These are phyloP conservation scores for Ustilago xerochloae DNA, from an alignment of 1,284 basidiomycete genomes.

Conservation along the genomic window DNA sequence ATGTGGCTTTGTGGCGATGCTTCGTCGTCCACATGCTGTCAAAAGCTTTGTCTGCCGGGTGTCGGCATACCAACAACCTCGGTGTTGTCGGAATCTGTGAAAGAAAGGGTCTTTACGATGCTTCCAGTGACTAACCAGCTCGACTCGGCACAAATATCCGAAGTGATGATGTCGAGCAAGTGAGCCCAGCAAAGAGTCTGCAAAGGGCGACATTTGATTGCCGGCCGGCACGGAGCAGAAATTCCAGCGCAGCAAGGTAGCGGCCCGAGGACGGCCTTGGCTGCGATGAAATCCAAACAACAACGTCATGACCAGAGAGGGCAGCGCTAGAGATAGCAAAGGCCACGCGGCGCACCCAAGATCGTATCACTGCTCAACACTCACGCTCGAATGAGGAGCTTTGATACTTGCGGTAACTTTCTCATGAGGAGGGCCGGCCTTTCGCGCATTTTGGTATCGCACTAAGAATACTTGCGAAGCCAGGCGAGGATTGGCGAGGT, in stretches of 20 bases:
- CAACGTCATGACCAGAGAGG: not conserved
- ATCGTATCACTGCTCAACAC: not conserved
- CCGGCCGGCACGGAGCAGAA: not conserved
- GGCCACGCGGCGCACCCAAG: conserved; percentile 6
- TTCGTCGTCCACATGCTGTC: not conserved
- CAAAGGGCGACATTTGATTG: no score
- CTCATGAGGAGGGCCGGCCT: not conserved
- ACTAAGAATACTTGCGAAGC: not conserved
- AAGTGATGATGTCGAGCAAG: not conserved
- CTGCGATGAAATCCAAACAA: not conserved
- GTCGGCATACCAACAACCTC: not conserved
- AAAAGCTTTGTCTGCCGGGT: not conserved
- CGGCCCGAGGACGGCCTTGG: not conserved
- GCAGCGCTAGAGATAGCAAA: no score
- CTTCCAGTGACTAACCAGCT: not conserved
- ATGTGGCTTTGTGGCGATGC: not conserved
- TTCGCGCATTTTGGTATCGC: not conserved
- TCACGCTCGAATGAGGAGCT: not conserved
- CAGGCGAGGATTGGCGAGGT: not conserved
- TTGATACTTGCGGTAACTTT: not conserved
- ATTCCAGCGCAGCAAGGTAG: not conserved
- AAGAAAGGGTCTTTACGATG: not conserved
- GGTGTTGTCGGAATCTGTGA: not conserved
- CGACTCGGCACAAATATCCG: not conserved
- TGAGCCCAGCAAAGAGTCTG: not conserved